Evolutionary conservation across 805 yeast genomes (phyloP).

Genomic region (Wickerhamiella occidentalis): DNA sequence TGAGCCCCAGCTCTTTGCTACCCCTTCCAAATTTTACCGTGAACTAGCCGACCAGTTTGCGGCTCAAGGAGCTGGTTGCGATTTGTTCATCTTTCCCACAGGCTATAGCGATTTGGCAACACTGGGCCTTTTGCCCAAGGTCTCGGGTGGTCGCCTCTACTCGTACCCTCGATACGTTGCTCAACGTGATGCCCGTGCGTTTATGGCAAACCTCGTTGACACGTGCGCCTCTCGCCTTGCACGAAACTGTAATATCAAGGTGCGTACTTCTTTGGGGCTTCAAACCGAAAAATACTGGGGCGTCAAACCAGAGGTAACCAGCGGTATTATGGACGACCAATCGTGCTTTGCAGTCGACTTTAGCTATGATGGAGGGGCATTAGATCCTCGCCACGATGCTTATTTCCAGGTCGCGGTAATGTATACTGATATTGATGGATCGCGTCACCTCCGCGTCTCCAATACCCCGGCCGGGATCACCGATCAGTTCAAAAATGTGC

Average conservation of each 20-base stretch:
- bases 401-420: conserved; percentile 85
- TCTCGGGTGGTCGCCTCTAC: conserved; percentile 59
- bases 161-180: conserved; percentile 56
- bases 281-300: conserved; percentile 71
- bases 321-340: conserved; percentile 48
- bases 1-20: conserved; percentile 40
- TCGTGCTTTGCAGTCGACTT: conserved; percentile 61
- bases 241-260: conserved; percentile 68
- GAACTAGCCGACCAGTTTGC: conserved; percentile 47
- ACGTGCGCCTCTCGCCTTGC: conserved; percentile 37
- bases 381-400: conserved; percentile 52
- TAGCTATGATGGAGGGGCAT: conserved; percentile 54
- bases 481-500: conserved; percentile 57
- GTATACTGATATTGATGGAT: conserved; percentile 68
- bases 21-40: conserved; percentile 51
- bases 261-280: conserved; percentile 78
- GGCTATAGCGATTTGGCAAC: conserved; percentile 62
- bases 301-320: conserved; percentile 21
- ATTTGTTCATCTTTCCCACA: conserved; percentile 56
- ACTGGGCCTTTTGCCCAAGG: conserved; percentile 47
- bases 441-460: conserved; percentile 73
- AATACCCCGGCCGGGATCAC: conserved; percentile 75
- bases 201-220: conserved; percentile 39
- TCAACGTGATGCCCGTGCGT: conserved; percentile 55
- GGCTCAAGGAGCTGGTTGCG: conserved; percentile 55